A percentile compares a stretch with the other conserved stretches of the same genome.
Conservation (phyloP, 352 stramenopile genomes). For the Pythium graminicola region DNA sequence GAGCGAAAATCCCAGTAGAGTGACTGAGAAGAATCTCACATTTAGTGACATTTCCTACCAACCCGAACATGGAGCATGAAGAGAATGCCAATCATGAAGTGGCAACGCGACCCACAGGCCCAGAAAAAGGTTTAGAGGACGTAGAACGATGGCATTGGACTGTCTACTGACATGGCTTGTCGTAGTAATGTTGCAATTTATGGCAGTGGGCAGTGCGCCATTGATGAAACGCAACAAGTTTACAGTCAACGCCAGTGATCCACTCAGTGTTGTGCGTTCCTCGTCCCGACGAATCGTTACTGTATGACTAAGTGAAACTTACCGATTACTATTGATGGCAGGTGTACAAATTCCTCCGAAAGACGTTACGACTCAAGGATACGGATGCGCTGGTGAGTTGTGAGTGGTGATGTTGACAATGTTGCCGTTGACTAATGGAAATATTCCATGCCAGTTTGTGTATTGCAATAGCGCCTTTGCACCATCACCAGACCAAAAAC, state of each 20-base stretch:
- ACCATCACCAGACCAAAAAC: constrained; percentile 70
- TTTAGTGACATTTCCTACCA: constrained; percentile 5
- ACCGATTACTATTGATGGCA: constrained; percentile 5
- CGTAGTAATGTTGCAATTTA: constrained; percentile 81
- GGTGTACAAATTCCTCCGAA: constrained; percentile 83
- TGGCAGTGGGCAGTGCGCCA: constrained; percentile 67
- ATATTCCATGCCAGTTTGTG: constrained; percentile 46
- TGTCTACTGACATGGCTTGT: not conserved
- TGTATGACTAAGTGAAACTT: too few species aligned
- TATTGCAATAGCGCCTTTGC: constrained; percentile 87
- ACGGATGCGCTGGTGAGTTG: constrained; percentile 52
- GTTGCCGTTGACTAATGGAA: not conserved
- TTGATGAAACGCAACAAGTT: constrained; percentile 88
- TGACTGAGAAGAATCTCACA: too few species aligned
- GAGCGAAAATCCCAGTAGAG: not conserved
- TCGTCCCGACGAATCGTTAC: too few species aligned
- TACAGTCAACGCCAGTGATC: constrained; percentile 65
- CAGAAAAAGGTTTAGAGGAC: constrained; percentile 29
- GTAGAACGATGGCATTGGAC: not conserved
- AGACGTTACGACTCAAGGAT: constrained; percentile 75
- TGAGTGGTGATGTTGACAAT: not conserved
- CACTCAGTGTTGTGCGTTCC: constrained; percentile 62
- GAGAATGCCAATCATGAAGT: not conserved
- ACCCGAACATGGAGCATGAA: constrained; percentile 14
- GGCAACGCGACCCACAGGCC: constrained; percentile 20